phyloP scores from a whole-genome alignment of 2,329 filamentous ascomycete species.

The Talaromyces sp. region DNA sequence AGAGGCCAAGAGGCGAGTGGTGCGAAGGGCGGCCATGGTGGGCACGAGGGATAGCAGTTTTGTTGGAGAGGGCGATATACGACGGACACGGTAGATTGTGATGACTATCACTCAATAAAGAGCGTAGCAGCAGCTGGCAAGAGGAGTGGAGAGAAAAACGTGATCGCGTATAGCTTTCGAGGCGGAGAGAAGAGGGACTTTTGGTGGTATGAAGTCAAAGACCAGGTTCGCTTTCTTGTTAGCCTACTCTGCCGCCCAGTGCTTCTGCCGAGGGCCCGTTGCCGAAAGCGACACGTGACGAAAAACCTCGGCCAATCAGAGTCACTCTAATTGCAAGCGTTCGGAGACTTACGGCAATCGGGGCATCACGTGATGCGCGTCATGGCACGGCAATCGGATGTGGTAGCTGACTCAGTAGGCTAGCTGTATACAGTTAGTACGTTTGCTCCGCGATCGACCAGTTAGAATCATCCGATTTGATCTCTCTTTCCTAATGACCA shows the following conservation, averaged over 20 bases:
- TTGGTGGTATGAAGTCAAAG: conserved; percentile 13
- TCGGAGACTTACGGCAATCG: conserved; percentile 18
- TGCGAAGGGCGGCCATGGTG: conserved; percentile 50
- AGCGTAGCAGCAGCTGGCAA: conserved; percentile 6
- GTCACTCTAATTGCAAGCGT: conserved; percentile 10
- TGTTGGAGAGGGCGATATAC: background rate
- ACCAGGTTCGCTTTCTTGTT: conserved; percentile 17
- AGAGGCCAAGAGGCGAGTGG: conserved; percentile 44
- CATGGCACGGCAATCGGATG: background rate
- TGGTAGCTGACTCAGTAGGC: background rate
- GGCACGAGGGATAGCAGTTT: conserved; percentile 5
- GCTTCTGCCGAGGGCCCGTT: conserved; percentile 16
- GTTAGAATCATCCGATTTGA: background rate
- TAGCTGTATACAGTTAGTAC: background rate
- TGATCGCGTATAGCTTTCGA: conserved; percentile 1
- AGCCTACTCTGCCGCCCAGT: conserved; percentile 9
- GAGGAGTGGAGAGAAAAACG: conserved; percentile 12
- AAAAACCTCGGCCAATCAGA: background rate
- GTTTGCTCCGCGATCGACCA: background rate
- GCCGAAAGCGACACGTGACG: conserved; percentile 10
- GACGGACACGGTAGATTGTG: background rate
- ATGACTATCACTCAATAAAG: conserved; percentile 14
- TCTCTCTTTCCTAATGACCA: background rate
- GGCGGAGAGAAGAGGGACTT: background rate
- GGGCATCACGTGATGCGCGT: conserved; percentile 12